These are phyloP conservation scores for Ogataea allantospora DNA, from an alignment of 805 yeast species.

Conservation along the genomic window DNA sequence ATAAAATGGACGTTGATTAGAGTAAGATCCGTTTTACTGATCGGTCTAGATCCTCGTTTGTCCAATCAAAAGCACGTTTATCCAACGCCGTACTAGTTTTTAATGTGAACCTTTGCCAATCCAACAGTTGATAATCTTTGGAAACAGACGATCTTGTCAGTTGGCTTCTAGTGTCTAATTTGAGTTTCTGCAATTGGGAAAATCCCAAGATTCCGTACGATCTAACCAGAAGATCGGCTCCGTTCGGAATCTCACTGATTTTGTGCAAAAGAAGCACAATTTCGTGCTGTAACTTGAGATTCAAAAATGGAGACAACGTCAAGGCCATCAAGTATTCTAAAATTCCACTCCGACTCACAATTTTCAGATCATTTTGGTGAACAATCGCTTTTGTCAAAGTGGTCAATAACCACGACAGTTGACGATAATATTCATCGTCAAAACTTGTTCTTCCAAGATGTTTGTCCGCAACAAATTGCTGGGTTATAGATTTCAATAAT, in stretches of 20 bases:
- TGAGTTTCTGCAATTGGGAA: conserved; percentile 33
- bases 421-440: conserved; percentile 52
- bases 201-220: conserved; percentile 49
- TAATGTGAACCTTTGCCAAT: conserved; percentile 45
- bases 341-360: conserved; percentile 52
- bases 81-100: conserved; percentile 42
- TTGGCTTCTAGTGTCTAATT: conserved; percentile 2
- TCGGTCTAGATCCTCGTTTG: conserved; percentile 45
- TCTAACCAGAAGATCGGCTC: conserved; percentile 56
- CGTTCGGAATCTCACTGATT: conserved; percentile 54
- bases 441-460: conserved; percentile 30
- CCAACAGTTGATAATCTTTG: conserved; percentile 36
- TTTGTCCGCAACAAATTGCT: conserved; percentile 26
- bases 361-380: conserved; percentile 48
- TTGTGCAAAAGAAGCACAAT: conserved; percentile 43
- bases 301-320: conserved; percentile 48
- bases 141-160: conserved; percentile 9
- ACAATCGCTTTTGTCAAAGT: conserved; percentile 47
- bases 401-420: conserved; percentile 64
- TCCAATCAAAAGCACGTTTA: conserved; percentile 65
- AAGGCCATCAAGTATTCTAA: conserved; percentile 68
- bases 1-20: conserved; percentile 10
- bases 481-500: conserved; percentile 40
- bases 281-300: conserved; percentile 38
- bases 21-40: conserved; percentile 44